A percentile compares a stretch with the other conserved stretches of the same genome.
Evolutionary conservation across 1,284 basidiomycete genomes (phyloP).

Genomic region (Termitomyces sp.): DNA sequence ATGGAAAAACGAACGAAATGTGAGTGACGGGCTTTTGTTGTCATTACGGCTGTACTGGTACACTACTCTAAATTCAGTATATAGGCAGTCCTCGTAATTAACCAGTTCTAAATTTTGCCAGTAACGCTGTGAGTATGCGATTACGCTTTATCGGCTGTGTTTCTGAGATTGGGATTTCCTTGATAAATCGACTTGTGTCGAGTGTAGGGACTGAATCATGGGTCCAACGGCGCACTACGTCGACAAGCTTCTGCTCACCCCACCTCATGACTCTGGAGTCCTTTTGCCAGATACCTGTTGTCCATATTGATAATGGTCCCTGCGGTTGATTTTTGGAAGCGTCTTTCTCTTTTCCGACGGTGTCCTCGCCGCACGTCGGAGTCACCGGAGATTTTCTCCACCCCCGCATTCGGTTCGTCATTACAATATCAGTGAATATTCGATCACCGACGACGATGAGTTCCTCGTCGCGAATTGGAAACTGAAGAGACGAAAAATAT

Average conservation of each 20-base stretch:
- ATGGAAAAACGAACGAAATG: background rate
- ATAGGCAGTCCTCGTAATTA: background rate
- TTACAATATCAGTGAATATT: slow-evolving; percentile 85
- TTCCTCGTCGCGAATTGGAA: slow-evolving; percentile 50
- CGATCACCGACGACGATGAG: slow-evolving; percentile 87
- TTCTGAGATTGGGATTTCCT: background rate
- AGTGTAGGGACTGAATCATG: background rate
- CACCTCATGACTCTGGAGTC: slow-evolving; percentile 58
- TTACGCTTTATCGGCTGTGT: background rate
- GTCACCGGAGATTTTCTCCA: slow-evolving; percentile 18
- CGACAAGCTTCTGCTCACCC: slow-evolving; percentile 48
- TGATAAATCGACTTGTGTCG: slow-evolving; percentile 10
- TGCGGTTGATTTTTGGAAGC: slow-evolving; percentile 1
- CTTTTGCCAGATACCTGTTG: slow-evolving; percentile 60
- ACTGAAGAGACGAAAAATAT: slow-evolving; percentile 55
- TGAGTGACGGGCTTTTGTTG: background rate
- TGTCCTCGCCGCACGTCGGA: slow-evolving; percentile 21
- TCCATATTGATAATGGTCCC: slow-evolving; percentile 64
- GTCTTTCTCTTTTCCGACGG: slow-evolving; percentile 15
- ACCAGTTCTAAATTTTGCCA: slow-evolving; percentile 7
- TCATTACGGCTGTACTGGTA: background rate
- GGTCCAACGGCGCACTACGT: slow-evolving; percentile 39
- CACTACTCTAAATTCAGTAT: background rate
- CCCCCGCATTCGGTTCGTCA: slow-evolving; percentile 69
- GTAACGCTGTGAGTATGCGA: slow-evolving; percentile 6